phyloP scores from a whole-genome alignment of 345 rosid species.

The Triadica sebifera region DNA sequence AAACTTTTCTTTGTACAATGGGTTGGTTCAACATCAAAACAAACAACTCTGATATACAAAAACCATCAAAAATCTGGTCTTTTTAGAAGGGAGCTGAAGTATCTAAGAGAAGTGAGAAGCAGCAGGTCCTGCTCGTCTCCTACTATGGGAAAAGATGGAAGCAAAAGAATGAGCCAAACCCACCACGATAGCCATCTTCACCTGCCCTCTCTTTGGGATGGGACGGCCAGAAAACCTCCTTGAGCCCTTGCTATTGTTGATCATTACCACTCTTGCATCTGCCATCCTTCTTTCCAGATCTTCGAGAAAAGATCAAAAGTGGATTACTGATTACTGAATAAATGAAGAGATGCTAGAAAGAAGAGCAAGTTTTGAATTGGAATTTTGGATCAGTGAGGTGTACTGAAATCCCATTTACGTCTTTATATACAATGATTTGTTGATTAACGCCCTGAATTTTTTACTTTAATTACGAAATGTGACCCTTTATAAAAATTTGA shows the following conservation, averaged over 20 bases:
- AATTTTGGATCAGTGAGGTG: neutral
- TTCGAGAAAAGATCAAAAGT: too few relatives aligned
- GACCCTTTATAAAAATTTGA: neutral
- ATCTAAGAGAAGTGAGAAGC: conserved; percentile 33
- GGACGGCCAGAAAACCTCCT: conserved; percentile 44
- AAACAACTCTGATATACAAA: neutral
- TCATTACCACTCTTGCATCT: conserved; percentile 27
- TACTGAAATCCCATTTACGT: rapidly evolving
- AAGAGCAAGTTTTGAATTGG: too few relatives aligned
- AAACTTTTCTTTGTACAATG: neutral
- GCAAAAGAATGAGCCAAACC: conserved; percentile 56
- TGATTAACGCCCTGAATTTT: neutral
- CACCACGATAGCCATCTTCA: conserved; percentile 61
- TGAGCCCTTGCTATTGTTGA: conserved; percentile 29
- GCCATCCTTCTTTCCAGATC: conserved; percentile 29
- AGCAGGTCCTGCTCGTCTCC: conserved; percentile 22
- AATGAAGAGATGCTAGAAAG: too few relatives aligned
- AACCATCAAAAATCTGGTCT: neutral
- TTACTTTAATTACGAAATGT: neutral
- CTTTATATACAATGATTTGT: neutral
- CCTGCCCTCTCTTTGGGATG: conserved; percentile 72
- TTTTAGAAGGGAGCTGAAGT: neutral
- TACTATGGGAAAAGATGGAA: conserved; percentile 43
- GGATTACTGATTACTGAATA: too few relatives aligned
- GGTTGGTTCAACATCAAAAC: neutral